Percentiles rank a stretch among this genome's conserved stretches.
Evolutionary conservation across 805 yeast genomes (phyloP).

Genomic region (Debaryomyces maramus): DNA sequence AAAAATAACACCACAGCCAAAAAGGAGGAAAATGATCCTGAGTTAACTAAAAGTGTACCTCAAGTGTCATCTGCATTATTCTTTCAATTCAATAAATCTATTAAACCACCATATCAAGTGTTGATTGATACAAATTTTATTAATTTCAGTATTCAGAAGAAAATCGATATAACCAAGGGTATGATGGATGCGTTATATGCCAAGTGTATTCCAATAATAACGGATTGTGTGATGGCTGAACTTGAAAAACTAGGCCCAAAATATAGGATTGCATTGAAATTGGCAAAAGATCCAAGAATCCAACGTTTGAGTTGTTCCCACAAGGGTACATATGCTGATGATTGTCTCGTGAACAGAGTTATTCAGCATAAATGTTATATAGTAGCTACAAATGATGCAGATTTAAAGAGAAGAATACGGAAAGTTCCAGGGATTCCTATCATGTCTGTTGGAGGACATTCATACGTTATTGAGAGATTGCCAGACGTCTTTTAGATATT

Average conservation of each 20-base stretch:
- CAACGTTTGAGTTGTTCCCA: slow-evolving; percentile 86
- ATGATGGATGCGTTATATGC: slow-evolving; percentile 96
- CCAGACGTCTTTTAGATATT: slow-evolving; percentile 97
- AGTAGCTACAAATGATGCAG: slow-evolving; percentile 98
- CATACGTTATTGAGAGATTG: slow-evolving; percentile 88
- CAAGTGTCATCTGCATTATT: slow-evolving; percentile 95
- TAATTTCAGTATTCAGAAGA: slow-evolving; percentile 94
- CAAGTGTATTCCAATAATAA: slow-evolving; percentile 90
- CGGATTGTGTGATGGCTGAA: slow-evolving; percentile 98
- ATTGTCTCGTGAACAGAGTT: slow-evolving; percentile 89
- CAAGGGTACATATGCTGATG: slow-evolving; percentile 98
- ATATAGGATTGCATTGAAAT: slow-evolving; percentile 85
- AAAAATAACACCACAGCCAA: slow-evolving; percentile 36
- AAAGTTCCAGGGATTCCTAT: slow-evolving; percentile 97
- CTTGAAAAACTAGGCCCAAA: slow-evolving; percentile 93
- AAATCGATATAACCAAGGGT: slow-evolving; percentile 90
- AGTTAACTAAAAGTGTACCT: slow-evolving; percentile 56
- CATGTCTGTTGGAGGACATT: slow-evolving; percentile 93
- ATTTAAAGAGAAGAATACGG: slow-evolving; percentile 87
- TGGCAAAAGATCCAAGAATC: slow-evolving; percentile 93
- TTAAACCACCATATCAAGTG: slow-evolving; percentile 97
- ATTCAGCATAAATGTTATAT: slow-evolving; percentile 95
- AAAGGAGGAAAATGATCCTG: slow-evolving; percentile 60
- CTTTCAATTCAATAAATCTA: slow-evolving; percentile 90
- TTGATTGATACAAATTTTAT: slow-evolving; percentile 95